Conservation (phyloP, 2,329 filamentous ascomycete genomes). For the Penicillium occitanis region DNA sequence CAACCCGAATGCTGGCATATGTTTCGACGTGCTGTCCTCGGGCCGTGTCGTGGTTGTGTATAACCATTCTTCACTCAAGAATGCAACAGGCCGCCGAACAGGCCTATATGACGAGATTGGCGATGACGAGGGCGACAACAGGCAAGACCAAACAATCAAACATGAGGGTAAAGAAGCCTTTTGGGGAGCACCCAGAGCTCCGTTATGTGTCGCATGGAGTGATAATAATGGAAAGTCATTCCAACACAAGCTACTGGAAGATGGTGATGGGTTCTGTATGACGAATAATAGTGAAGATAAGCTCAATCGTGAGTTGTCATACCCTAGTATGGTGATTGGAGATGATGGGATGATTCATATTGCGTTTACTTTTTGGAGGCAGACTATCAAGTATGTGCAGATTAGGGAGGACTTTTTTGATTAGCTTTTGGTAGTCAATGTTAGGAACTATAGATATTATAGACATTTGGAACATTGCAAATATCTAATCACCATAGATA, state of each 20-base stretch:
- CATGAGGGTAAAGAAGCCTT: constrained; percentile 41
- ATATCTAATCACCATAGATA: no score
- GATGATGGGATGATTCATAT: constrained; percentile 35
- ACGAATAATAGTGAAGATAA: constrained; percentile 47
- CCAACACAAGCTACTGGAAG: constrained; percentile 43
- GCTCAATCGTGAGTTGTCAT: constrained; percentile 47
- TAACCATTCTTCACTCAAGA: constrained; percentile 41
- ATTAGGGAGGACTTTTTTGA: constrained; percentile 26
- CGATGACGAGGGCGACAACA: constrained; percentile 38
- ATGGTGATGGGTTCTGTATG: constrained; percentile 49
- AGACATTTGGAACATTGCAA: no score
- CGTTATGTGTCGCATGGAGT: constrained; percentile 29
- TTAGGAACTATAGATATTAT: no score
- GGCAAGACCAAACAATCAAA: constrained; percentile 40
- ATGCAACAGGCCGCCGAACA: constrained; percentile 37
- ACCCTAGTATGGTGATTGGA: constrained; percentile 44
- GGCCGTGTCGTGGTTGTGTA: constrained; percentile 42
- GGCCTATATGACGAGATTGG: constrained; percentile 50
- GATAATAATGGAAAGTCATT: constrained; percentile 41
- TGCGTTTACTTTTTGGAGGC: constrained; percentile 47
- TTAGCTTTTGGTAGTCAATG: not conserved
- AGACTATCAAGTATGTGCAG: constrained; percentile 44
- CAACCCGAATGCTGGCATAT: constrained; percentile 49
- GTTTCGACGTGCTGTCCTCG: constrained; percentile 39
- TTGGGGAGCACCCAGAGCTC: constrained; percentile 44